Percentiles rank a stretch among this genome's conserved stretches.
Evolutionary conservation across 2,329 filamentous ascomycete genomes (phyloP).

Genomic region (Epichloe gansuensis): DNA sequence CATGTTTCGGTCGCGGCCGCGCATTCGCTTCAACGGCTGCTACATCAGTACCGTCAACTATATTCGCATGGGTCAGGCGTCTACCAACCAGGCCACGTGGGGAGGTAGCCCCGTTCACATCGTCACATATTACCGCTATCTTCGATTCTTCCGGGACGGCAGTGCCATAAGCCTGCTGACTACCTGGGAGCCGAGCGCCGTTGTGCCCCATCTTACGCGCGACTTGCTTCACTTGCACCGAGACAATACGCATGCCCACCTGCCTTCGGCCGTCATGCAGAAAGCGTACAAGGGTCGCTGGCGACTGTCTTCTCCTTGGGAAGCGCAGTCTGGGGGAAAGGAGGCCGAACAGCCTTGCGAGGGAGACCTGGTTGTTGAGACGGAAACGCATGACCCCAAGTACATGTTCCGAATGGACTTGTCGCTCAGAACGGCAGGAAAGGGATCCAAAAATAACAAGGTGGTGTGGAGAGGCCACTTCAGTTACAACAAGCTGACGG

Average conservation of each 20-base stretch:
- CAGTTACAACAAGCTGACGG: constrained; percentile 79
- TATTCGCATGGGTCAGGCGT: constrained; percentile 64
- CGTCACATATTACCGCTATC: constrained; percentile 94
- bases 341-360: constrained; percentile 27
- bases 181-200: constrained; percentile 69
- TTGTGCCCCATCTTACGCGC: constrained; percentile 70
- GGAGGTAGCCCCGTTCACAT: constrained; percentile 68
- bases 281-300: constrained; percentile 48
- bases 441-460: constrained; percentile 67
- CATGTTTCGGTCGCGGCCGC: constrained; percentile 72
- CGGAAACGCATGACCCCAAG: constrained; percentile 63
- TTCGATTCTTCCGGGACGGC: constrained; percentile 89
- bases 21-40: constrained; percentile 85
- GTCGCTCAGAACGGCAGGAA: constrained; percentile 50
- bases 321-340: neutral
- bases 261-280: constrained; percentile 47
- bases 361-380: constrained; percentile 69
- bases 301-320: constrained; percentile 27
- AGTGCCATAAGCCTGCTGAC: constrained; percentile 69
- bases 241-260: constrained; percentile 15
- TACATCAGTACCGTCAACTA: constrained; percentile 98
- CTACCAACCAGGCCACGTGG: constrained; percentile 62
- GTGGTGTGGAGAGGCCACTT: constrained; percentile 80
- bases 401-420: constrained; percentile 82
- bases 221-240: constrained; percentile 46